These are phyloP conservation scores for Stachybotrys chlorohalonatus DNA, from an alignment of 2,329 filamentous ascomycete species.

Conservation along the genomic window DNA sequence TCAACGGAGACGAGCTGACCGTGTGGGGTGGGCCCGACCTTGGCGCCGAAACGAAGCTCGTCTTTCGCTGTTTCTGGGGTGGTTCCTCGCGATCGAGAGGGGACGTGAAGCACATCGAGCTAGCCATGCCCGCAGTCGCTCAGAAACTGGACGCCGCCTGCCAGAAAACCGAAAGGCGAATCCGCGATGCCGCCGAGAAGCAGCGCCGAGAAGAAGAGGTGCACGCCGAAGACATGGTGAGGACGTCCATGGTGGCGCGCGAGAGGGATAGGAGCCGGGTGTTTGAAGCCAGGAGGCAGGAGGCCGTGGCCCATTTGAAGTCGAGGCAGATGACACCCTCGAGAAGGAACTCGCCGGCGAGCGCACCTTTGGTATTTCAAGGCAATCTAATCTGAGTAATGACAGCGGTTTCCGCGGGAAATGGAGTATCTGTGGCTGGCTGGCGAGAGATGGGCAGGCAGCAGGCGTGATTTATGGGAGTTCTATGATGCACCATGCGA, in stretches of 20 bases:
- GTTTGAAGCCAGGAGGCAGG: constrained; percentile 39
- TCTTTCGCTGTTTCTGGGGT: constrained; percentile 48
- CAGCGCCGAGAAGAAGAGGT: constrained; percentile 33
- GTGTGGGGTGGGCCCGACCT: constrained; percentile 50
- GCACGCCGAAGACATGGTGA: constrained; percentile 32
- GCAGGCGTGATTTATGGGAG: background rate
- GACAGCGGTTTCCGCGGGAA: background rate
- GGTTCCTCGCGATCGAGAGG: constrained; percentile 37
- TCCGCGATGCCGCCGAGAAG: constrained; percentile 29
- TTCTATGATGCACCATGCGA: background rate
- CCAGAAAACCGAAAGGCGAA: constrained; percentile 32
- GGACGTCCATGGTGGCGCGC: constrained; percentile 28
- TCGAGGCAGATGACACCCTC: constrained; percentile 13
- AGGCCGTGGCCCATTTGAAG: constrained; percentile 32
- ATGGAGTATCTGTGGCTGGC: background rate
- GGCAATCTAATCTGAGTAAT: background rate
- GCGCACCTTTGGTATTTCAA: constrained; percentile 8
- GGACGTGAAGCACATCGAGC: constrained; percentile 14
- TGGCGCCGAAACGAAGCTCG: constrained; percentile 33
- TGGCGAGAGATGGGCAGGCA: background rate
- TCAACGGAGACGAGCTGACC: constrained; percentile 68
- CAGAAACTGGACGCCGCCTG: constrained; percentile 40
- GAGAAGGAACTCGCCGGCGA: constrained; percentile 20
- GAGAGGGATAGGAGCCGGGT: constrained; percentile 39
- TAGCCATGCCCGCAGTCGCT: constrained; percentile 30